Percentiles rank a stretch among this genome's conserved stretches.
Evolutionary conservation across 164 flowering plant genomes (phyloP).

Genomic region (Akebia trifoliata): DNA sequence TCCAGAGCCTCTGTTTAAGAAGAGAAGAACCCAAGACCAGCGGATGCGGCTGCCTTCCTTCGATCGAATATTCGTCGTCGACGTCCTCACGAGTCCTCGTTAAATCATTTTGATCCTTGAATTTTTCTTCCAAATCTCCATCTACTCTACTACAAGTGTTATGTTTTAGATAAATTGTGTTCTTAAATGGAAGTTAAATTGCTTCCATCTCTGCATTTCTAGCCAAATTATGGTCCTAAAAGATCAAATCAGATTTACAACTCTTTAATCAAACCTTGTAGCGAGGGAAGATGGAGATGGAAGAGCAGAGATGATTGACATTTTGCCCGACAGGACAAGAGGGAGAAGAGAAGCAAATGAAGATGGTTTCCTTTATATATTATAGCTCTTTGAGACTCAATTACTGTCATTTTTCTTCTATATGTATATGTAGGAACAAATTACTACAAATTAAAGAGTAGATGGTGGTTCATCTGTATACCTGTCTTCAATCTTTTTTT

Average conservation of each 20-base stretch:
- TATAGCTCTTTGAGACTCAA: no score
- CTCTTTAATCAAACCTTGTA: conserved; percentile 30
- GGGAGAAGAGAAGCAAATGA: conserved; percentile 12
- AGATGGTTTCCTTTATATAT: conserved; percentile 10
- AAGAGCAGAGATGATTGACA: conserved; percentile 48
- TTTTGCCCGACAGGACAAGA: conserved; percentile 31
- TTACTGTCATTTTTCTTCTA: no score
- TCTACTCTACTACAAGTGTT: not conserved
- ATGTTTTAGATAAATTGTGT: conserved; percentile 5
- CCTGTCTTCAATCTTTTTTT: no score
- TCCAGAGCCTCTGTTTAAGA: conserved; percentile 49
- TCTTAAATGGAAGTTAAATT: no score
- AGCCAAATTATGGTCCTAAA: not conserved
- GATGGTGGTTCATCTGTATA: no score
- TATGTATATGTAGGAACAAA: no score
- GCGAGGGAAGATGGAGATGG: conserved; percentile 3
- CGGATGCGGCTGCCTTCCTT: conserved; percentile 20
- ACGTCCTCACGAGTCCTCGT: conserved; percentile 22
- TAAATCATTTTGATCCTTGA: conserved; percentile 1
- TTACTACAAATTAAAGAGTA: no score
- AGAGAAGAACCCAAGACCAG: conserved; percentile 35
- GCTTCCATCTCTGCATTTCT: no score
- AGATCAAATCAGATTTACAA: not conserved
- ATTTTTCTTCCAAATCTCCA: conserved; percentile 4
- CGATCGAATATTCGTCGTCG: conserved; percentile 31